Percentiles rank a stretch among this genome's conserved stretches.
Evolutionary conservation across 176 grass and related monocot genomes (phyloP).

Genomic region (Aechmea fasciata): DNA sequence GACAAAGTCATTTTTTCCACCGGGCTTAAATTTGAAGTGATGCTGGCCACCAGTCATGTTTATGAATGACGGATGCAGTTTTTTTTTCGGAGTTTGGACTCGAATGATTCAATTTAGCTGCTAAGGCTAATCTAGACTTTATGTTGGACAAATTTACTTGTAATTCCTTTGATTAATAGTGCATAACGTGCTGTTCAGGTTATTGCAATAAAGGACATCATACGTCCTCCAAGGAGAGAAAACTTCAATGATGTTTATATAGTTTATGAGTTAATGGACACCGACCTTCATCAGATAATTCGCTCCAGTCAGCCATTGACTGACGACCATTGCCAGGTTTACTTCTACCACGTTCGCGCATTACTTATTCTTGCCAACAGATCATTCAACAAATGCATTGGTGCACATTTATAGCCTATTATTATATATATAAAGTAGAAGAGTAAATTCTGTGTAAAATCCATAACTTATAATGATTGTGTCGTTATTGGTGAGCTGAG

Average conservation of each 20-base stretch:
- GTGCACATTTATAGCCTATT: not conserved
- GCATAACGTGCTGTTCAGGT: conserved; percentile 28
- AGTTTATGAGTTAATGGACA: conserved; percentile 93
- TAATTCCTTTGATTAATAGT: not conserved
- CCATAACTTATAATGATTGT: too few species aligned
- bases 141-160: too few species aligned
- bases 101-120: too few species aligned
- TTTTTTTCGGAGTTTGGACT: too few species aligned
- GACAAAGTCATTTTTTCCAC: too few species aligned
- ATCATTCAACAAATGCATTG: not conserved
- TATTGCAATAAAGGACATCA: conserved; percentile 93
- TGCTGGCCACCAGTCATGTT: too few species aligned
- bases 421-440: not conserved
- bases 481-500: not conserved
- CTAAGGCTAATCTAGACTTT: too few species aligned
- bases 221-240: conserved; percentile 79
- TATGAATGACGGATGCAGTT: too few species aligned
- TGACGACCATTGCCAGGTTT: conserved; percentile 92
- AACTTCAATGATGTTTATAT: conserved; percentile 98
- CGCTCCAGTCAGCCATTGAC: conserved; percentile 82
- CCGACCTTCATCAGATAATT: conserved; percentile 88
- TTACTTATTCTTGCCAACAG: not conserved
- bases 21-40: too few species aligned
- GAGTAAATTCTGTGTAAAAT: too few species aligned
- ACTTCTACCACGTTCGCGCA: not conserved